Base-by-base conservation (phyloP, 345 rosid species). In the Sisymbrium irio region DNA sequence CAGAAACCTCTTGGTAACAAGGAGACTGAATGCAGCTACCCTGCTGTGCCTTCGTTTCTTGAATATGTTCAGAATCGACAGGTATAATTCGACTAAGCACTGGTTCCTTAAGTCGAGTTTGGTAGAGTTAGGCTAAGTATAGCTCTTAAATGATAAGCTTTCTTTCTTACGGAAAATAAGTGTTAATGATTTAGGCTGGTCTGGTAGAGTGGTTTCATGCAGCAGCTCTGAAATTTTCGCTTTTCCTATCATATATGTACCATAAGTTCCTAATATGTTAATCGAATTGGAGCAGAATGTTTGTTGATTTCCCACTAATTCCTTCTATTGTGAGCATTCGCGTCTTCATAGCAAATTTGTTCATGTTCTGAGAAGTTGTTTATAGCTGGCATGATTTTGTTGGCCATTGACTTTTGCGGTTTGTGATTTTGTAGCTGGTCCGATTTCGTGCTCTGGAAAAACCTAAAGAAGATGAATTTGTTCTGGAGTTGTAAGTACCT, bases 31-130 rank as follows among this genome's bases (percentile, higher is more conserved):
- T 81, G 75, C 77, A 84, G 86, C 65, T 85, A 91, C 80, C 87
- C 98, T 33, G 89, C 89, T 75, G 91, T 93, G 53, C 96, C 96
- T 65, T 80, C 85, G 62, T 91, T 82, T 78, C 77, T 93, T 82
- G 96, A 90, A 69, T 93, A 93, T 73, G 97, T 93, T 62, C 97
- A 89, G 69, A 93, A 89, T 62, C 91, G 96, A 8, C 98, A 85
- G 91, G 98, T 90, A 84, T 57, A n/a, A 8, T 49, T 65, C 54
- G 20, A 25, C 39, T 32, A 22, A n/a, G 66, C 37, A 37, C 12
- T 76, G 41, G 51, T 64, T 55, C 9, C 13, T n/a, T 32, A 25
- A 56, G 63, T 32, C 30, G 9, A 33, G 32, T 47, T 72, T 57
- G 67, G 39, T 57, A 44, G 46, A 51, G 54, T 44, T 35, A 25